Conservation (phyloP, 2,329 filamentous ascomycete genomes). For the Cytospora mali region DNA sequence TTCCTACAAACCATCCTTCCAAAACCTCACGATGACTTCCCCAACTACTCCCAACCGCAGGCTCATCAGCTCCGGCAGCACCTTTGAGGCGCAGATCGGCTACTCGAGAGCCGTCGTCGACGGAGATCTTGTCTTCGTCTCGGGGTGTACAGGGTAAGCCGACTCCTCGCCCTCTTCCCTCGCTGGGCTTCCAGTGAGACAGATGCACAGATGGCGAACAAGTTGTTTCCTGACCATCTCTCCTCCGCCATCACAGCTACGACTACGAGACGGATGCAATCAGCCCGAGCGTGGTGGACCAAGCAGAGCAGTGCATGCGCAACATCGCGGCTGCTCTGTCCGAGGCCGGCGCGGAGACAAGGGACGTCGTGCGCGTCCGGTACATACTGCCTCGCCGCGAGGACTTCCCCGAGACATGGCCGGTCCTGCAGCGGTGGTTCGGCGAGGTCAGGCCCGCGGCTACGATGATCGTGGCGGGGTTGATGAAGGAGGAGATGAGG, state of each 20-base stretch:
- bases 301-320: constrained; percentile 52
- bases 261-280: constrained; percentile 52
- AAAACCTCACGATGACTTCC: neutral
- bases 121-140: constrained; percentile 56
- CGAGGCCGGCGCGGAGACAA: constrained; percentile 46
- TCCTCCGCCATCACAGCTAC: constrained; percentile 44
- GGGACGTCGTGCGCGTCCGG: constrained; percentile 53
- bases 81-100: constrained; percentile 55
- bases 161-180: neutral
- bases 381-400: constrained; percentile 53
- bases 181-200: neutral
- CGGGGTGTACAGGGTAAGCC: constrained; percentile 55
- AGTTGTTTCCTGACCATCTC: neutral
- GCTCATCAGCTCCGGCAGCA: constrained; percentile 51
- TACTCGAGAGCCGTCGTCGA: constrained; percentile 56
- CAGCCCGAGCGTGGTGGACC: constrained; percentile 47
- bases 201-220: no score
- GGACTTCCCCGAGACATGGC: constrained; percentile 54
- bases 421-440: constrained; percentile 52
- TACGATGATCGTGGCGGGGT: constrained; percentile 54
- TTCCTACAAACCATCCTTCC: neutral
- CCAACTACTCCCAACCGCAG: constrained; percentile 23
- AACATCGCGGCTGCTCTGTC: constrained; percentile 51
- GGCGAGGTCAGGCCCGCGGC: constrained; percentile 54
- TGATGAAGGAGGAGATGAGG: constrained; percentile 54